Base-by-base conservation (phyloP, 768 basidiomycete species). In the Lactarius hatsudake region DNA sequence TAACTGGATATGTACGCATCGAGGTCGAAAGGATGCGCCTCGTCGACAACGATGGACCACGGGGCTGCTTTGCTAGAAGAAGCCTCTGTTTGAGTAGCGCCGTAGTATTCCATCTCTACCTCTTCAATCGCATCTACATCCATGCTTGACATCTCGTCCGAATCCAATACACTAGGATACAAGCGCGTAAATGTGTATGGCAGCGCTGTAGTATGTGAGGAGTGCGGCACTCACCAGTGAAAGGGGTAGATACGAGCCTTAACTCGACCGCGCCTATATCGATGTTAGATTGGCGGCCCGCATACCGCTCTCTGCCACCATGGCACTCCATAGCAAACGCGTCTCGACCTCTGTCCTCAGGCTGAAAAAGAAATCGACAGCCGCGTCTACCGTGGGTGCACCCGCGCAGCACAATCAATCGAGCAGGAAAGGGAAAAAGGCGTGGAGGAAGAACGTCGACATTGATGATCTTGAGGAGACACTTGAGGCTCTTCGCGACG, bases 391-490 rank as follows among this genome's bases (percentile, higher is more conserved):
- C 17, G 61, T 82, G 17, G 87, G 87, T 5, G 87, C 87, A 0
- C 86, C 87, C 0, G 80, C 86, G 1, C 86, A 89, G 66, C 83
- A 80, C 61, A 82, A 77, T 26, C 94, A 96, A 76, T 76, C 86
- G 0, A 91, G 89, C 72, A 80, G 94, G 65, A 96, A 94, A 76
- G 93, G 94, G n/a, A 96, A 96, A 76, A 86, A 85, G 64, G 87
- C 94, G 57, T 96, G 95, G 95, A 79, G 95, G 75, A 96, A 97
- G 79, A 93, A 97, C 76, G 88, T 96, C 61, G 87, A 96, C 75
- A 83, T 96, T 59, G 84, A 86, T 30, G 87, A 87, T 59, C 87
- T 95, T 23, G 94, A 96, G 72, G 79, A 81, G 57, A 87, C 86
- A 2, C 73, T 96, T 69, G 94, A 96, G 76, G 84, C 80, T 65